Conservation (phyloP, 2,329 filamentous ascomycete genomes). For the Phialocephala sp. region DNA sequence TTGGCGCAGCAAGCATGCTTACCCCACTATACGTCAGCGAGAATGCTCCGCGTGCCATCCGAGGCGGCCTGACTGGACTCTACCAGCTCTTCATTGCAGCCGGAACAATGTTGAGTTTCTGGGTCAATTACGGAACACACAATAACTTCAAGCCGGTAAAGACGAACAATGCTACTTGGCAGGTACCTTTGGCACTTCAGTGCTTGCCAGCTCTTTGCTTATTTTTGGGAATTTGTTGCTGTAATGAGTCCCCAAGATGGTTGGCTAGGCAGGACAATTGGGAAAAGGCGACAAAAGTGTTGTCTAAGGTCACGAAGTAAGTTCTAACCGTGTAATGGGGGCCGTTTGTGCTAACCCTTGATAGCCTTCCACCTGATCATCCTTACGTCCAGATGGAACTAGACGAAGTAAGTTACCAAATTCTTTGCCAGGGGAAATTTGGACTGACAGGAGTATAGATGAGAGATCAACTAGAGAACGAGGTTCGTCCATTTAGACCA, state of each 20-base stretch:
- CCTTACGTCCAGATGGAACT: constrained; percentile 59
- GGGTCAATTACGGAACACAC: constrained; percentile 48
- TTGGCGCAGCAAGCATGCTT: constrained; percentile 54
- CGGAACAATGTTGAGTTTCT: constrained; percentile 51
- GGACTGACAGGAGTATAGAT: constrained; percentile 40
- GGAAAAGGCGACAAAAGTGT: constrained; percentile 63
- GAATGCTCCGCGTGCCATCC: constrained; percentile 56
- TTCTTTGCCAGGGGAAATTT: not conserved
- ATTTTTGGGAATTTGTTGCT: constrained; percentile 64
- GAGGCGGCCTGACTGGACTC: constrained; percentile 55
- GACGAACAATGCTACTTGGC: constrained; percentile 55
- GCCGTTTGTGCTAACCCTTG: constrained; percentile 49
- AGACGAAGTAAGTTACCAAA: constrained; percentile 54
- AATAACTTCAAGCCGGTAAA: constrained; percentile 47
- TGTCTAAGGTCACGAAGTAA: constrained; percentile 54
- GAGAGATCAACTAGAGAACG: constrained; percentile 53
- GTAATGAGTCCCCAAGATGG: constrained; percentile 68
- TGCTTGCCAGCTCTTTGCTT: constrained; percentile 67
- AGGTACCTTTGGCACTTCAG: constrained; percentile 69
- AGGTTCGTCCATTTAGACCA: constrained; percentile 43
- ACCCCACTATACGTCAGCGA: constrained; percentile 48
- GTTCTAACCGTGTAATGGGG: constrained; percentile 21
- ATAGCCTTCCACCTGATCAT: constrained; percentile 55
- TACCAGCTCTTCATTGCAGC: constrained; percentile 55
- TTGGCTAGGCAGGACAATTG: constrained; percentile 70